phyloP scores from a whole-genome alignment of 768 basidiomycete species.

The Gelatoporia subvermispora region DNA sequence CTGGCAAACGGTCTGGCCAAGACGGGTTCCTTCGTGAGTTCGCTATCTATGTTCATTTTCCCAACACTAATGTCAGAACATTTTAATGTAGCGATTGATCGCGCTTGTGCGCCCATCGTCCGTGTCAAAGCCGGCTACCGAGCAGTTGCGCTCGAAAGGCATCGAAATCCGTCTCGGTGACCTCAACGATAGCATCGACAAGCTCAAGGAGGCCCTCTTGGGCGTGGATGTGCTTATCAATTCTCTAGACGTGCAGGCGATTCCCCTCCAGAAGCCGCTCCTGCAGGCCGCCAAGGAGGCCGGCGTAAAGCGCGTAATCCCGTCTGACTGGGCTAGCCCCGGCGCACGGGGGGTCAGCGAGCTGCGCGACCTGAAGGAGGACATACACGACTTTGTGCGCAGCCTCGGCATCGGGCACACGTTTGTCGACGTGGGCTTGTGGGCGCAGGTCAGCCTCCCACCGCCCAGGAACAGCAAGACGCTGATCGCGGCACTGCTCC shows the following conservation, averaged over 20 bases:
- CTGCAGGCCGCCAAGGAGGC: constrained; percentile 17
- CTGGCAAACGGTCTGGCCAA: constrained; percentile 10
- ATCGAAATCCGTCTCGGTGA: constrained; percentile 17
- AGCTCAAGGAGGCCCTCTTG: constrained; percentile 10
- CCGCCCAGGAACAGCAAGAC: neutral
- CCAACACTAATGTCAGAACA: neutral
- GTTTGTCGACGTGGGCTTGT: constrained; percentile 25
- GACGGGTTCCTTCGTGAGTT: constrained; percentile 12
- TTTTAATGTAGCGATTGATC: constrained; percentile 7
- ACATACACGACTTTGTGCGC: constrained; percentile 17
- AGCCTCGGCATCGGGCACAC: constrained; percentile 20
- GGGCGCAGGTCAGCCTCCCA: constrained; percentile 16
- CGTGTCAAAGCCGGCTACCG: constrained; percentile 9
- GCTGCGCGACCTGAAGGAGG: constrained; percentile 20
- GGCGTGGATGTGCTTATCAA: constrained; percentile 16
- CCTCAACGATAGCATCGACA: constrained; percentile 6
- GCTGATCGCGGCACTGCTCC: neutral
- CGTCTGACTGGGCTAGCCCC: constrained; percentile 20
- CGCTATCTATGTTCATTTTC: neutral
- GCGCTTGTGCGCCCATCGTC: constrained; percentile 14
- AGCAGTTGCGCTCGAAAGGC: constrained; percentile 9
- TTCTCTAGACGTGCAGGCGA: constrained; percentile 1
- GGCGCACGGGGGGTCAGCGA: constrained; percentile 6
- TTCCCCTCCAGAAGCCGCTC: constrained; percentile 11
- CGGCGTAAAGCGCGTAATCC: constrained; percentile 20